Percentiles rank a stretch among this genome's conserved stretches.
Evolutionary conservation across 345 rosid genomes (phyloP).

Genomic region (Aquilaria yunnanensis): DNA sequence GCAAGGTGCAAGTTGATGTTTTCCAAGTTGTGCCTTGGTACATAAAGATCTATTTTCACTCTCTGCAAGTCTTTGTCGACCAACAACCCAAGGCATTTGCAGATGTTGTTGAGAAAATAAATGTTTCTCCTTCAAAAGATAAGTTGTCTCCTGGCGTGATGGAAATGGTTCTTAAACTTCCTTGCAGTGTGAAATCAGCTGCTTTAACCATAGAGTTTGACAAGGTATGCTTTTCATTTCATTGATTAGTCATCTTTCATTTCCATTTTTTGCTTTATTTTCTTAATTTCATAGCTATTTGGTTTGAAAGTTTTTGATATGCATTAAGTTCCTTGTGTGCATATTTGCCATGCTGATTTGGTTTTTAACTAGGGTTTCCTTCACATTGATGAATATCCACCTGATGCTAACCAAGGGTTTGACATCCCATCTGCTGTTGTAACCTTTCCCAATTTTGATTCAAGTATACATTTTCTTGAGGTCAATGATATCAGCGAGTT

Average conservation of each 20-base stretch:
- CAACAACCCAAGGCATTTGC: conserved; percentile 38
- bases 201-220: conserved; percentile 83
- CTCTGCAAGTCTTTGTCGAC: conserved; percentile 69
- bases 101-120: conserved; percentile 60
- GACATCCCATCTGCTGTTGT: conserved; percentile 93
- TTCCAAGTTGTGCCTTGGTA: conserved; percentile 99
- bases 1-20: conserved; percentile 53
- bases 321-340: no score
- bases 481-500: conserved; percentile 27
- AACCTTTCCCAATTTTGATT: conserved; percentile 57
- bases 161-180: conserved; percentile 82
- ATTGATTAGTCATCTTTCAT: not conserved
- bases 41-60: conserved; percentile 79
- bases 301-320: no score
- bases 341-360: conserved; percentile 2
- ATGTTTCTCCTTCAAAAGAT: conserved; percentile 80
- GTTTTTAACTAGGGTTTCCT: conserved; percentile 59
- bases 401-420: conserved; percentile 98
- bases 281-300: no score
- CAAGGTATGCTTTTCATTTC: conserved; percentile 46
- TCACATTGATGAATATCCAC: conserved; percentile 93
- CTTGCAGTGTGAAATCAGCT: conserved; percentile 67
- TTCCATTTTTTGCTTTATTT: no score
- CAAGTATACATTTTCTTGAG: conserved; percentile 38
- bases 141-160: conserved; percentile 85